A percentile compares a stretch with the other conserved stretches of the same genome.
Conservation (phyloP, 345 rosid genomes). For the Linum tenue region DNA sequence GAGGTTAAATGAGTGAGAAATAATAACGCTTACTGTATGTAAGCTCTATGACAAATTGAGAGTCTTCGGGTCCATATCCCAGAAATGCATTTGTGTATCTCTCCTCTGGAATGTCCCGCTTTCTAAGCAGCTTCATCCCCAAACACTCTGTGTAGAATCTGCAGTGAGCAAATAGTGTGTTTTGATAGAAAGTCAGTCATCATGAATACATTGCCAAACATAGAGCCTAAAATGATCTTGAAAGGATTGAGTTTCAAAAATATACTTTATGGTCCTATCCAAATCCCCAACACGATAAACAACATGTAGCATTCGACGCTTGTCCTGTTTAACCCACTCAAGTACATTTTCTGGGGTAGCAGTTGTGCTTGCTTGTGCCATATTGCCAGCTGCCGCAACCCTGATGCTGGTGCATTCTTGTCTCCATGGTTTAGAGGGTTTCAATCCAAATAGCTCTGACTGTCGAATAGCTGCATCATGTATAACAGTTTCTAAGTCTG, state of each 20-base stretch:
- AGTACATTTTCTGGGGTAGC: constrained; percentile 52
- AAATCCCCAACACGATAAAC: constrained; percentile 97
- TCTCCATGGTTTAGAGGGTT: constrained; percentile 38
- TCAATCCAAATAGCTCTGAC: constrained; percentile 39
- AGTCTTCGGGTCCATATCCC: constrained; percentile 97
- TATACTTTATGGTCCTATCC: constrained; percentile 86
- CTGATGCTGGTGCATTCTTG: constrained; percentile 31
- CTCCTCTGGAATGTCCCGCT: constrained; percentile 98
- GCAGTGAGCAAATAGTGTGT: constrained; percentile 13
- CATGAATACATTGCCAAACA: not conserved
- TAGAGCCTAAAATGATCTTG: not conserved
- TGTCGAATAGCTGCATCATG: constrained; percentile 47
- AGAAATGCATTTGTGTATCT: constrained; percentile 94
- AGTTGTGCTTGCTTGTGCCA: constrained; percentile 52
- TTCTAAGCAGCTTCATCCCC: constrained; percentile 93
- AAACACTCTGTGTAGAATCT: constrained; percentile 95
- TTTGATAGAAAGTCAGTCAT: constrained; percentile 1
- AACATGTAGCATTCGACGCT: constrained; percentile 87
- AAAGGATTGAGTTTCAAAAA: not conserved
- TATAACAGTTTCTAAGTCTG: not conserved
- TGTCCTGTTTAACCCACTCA: constrained; percentile 41
- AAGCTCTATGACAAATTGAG: constrained; percentile 86
- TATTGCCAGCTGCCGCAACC: constrained; percentile 45
- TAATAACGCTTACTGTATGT: constrained; percentile 61
- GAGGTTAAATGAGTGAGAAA: not conserved